These are phyloP conservation scores for Suillus lakei DNA, from an alignment of 768 basidiomycete species.

Conservation along the genomic window DNA sequence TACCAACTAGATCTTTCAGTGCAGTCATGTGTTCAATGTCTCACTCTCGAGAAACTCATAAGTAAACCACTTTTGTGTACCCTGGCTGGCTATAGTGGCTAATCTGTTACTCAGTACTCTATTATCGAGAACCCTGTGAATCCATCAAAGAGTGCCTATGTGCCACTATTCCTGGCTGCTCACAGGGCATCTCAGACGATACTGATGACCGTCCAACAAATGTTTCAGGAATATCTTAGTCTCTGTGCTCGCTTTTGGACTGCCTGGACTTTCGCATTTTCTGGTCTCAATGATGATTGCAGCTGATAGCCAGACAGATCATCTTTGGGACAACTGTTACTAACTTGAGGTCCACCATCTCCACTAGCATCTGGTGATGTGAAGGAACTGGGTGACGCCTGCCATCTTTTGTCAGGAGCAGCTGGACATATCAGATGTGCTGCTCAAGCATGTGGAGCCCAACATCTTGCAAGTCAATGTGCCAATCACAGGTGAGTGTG, in stretches of 20 bases:
- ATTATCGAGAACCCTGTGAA: conserved; percentile 70
- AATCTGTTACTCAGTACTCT: conserved; percentile 47
- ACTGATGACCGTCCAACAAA: conserved; percentile 52
- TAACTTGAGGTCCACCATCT: conserved; percentile 72
- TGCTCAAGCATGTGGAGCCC: conserved; percentile 74
- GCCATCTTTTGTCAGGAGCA: conserved; percentile 66
- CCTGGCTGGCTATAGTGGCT: background rate
- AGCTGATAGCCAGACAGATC: conserved; percentile 47
- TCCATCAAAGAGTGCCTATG: conserved; percentile 67
- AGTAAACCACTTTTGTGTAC: conserved; percentile 21
- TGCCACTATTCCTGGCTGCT: conserved; percentile 66
- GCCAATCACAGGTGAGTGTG: conserved; percentile 84
- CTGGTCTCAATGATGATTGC: background rate
- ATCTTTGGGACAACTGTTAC: conserved; percentile 83
- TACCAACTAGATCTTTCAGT: conserved; percentile 8
- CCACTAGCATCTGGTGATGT: conserved; percentile 71
- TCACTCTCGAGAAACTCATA: conserved; percentile 42
- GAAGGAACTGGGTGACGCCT: conserved; percentile 70
- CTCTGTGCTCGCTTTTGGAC: conserved; percentile 61
- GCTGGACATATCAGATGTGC: conserved; percentile 63
- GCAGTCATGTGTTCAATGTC: conserved; percentile 53
- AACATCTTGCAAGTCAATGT: conserved; percentile 95
- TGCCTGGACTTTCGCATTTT: conserved; percentile 61
- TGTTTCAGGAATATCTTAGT: conserved; percentile 51
- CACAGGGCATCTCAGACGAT: conserved; percentile 64